Percentiles rank a stretch among this genome's conserved stretches.
phyloP scores from a whole-genome alignment of 2,329 filamentous ascomycete species.

The Apiospora phragmitis region DNA sequence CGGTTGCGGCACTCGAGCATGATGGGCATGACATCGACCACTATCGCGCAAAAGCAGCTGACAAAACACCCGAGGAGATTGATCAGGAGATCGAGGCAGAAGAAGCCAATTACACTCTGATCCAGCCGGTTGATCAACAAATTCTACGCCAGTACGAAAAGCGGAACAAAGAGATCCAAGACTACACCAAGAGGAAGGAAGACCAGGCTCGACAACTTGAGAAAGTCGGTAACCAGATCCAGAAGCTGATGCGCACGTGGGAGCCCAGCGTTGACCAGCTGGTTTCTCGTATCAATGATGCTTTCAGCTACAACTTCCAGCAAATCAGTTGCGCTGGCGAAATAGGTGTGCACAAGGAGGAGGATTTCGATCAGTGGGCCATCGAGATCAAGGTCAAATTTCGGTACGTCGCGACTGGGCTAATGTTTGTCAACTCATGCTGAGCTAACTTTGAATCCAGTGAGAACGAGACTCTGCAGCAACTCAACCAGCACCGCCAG shows the following conservation, averaged over 20 bases:
- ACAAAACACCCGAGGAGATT: constrained; percentile 62
- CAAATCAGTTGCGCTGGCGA: constrained; percentile 94
- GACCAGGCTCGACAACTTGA: constrained; percentile 56
- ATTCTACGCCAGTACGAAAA: constrained; percentile 77
- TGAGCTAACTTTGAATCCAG: constrained; percentile 37
- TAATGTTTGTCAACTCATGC: background rate
- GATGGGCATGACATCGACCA: constrained; percentile 40
- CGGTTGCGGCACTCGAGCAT: constrained; percentile 32
- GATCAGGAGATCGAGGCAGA: constrained; percentile 74
- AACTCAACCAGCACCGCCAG: constrained; percentile 89
- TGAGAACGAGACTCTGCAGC: constrained; percentile 78
- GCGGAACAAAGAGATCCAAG: constrained; percentile 69
- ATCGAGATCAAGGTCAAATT: constrained; percentile 96
- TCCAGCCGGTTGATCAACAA: constrained; percentile 74
- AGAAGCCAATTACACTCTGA: constrained; percentile 73
- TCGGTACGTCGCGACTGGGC: constrained; percentile 55
- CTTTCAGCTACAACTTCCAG: constrained; percentile 90
- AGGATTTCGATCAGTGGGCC: constrained; percentile 92
- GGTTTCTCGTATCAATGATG: constrained; percentile 79
- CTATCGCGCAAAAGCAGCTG: constrained; percentile 44
- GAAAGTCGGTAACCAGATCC: constrained; percentile 58
- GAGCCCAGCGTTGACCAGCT: constrained; percentile 81
- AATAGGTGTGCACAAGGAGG: constrained; percentile 83
- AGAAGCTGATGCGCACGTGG: constrained; percentile 69
- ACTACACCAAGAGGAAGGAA: constrained; percentile 57